These are phyloP conservation scores for Glycine latifolia DNA, from an alignment of 306 rosid species.

Conservation along the genomic window DNA sequence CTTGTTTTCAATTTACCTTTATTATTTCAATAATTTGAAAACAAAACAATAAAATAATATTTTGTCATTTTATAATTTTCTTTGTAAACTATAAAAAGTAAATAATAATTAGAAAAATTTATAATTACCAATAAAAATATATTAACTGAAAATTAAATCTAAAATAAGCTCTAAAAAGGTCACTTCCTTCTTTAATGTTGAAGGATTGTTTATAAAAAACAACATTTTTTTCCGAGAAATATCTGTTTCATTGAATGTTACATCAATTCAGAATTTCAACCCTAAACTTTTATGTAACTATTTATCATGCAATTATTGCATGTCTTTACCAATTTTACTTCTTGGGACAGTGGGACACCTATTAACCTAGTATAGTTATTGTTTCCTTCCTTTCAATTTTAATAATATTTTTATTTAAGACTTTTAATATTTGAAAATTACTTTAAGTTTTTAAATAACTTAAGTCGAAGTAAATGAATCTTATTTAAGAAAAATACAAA, in stretches of 20 bases:
- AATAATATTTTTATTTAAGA: neutral
- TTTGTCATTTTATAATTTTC: neutral
- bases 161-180: neutral
- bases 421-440: neutral
- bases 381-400: neutral
- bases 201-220: too few relatives aligned
- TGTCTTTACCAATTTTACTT: neutral
- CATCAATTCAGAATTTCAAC: constrained; percentile 19
- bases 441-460: neutral
- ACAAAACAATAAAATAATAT: neutral
- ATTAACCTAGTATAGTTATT: neutral
- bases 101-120: neutral
- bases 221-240: neutral
- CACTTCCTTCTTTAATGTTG: neutral
- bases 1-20: neutral
- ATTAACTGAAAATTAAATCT: neutral
- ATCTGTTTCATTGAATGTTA: constrained; percentile 5
- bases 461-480: neutral
- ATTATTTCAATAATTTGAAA: neutral
- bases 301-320: constrained; percentile 39
- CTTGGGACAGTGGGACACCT: constrained; percentile 17
- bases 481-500: neutral
- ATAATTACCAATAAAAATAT: neutral
- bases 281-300: neutral
- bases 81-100: neutral